phyloP scores from a whole-genome alignment of 1,284 basidiomycete genomes.

The Stereum hirsutum region DNA sequence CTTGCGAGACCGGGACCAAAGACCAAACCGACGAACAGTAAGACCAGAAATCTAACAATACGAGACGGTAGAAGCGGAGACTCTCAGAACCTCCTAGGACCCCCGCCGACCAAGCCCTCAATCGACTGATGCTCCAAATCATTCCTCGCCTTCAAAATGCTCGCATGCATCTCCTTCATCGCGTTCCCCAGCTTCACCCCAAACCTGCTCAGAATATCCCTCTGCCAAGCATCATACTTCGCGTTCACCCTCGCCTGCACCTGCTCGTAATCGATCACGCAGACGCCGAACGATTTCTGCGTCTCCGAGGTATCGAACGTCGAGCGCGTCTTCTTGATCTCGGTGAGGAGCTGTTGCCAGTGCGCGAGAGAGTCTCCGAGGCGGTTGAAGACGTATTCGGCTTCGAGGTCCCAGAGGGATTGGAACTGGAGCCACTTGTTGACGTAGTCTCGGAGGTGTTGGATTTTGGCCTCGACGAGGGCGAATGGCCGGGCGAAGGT shows the following conservation, averaged over 20 bases:
- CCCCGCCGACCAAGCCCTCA: constrained; percentile 42
- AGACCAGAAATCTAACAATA: too few relatives aligned
- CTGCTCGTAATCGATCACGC: constrained; percentile 95
- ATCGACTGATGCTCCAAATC: constrained; percentile 91
- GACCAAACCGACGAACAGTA: background rate
- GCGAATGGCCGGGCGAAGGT: constrained; percentile 79
- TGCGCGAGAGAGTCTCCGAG: constrained; percentile 87
- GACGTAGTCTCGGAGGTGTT: constrained; percentile 84
- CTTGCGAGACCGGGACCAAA: background rate
- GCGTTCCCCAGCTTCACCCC: constrained; percentile 86
- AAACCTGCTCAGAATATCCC: constrained; percentile 87
- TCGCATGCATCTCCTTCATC: constrained; percentile 95
- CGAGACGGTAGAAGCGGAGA: too few relatives aligned
- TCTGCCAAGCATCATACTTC: constrained; percentile 98
- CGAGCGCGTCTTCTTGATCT: constrained; percentile 93
- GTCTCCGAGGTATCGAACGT: constrained; percentile 97
- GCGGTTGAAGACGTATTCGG: constrained; percentile 92
- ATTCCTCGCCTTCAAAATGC: constrained; percentile 87
- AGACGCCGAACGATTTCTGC: constrained; percentile 85
- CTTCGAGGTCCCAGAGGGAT: constrained; percentile 96
- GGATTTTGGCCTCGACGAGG: constrained; percentile 84
- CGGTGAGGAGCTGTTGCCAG: constrained; percentile 93
- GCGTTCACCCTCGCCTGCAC: constrained; percentile 96
- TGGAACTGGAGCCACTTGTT: constrained; percentile 99
- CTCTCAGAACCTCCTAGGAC: constrained; percentile 30